Conservation (phyloP, 1,284 basidiomycete species). For the Cutaneotrichosporon mucoides region DNA sequence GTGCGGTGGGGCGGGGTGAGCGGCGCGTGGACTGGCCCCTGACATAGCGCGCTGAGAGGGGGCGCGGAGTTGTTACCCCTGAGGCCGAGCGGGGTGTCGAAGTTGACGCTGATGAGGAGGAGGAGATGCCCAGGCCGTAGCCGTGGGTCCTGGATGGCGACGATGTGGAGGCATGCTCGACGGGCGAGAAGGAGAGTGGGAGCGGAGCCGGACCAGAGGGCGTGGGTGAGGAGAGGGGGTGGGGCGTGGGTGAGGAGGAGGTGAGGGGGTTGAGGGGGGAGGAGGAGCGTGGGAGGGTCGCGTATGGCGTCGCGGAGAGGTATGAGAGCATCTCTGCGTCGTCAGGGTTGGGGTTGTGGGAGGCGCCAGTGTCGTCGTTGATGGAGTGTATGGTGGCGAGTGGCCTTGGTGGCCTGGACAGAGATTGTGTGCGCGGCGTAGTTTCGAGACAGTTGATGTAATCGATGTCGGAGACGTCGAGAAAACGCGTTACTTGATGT, state of each 20-base stretch:
- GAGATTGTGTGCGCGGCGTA: too few species aligned
- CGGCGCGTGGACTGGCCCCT: slow-evolving; percentile 6
- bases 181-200: background rate
- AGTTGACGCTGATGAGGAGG: too few species aligned
- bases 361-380: background rate
- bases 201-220: slow-evolving; percentile 6
- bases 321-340: slow-evolving; percentile 7
- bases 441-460: too few species aligned
- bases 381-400: too few species aligned
- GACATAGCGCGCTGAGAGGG: slow-evolving; percentile 9
- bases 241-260: slow-evolving; percentile 14
- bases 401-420: too few species aligned
- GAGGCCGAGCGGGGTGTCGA: too few species aligned
- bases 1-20: slow-evolving; percentile 3
- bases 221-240: slow-evolving; percentile 23
- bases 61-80: background rate
- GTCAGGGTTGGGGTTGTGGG: background rate
- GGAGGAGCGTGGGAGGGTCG: slow-evolving; percentile 23
- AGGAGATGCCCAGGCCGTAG: too few species aligned
- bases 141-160: background rate
- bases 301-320: slow-evolving; percentile 1
- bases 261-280: slow-evolving; percentile 39
- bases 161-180: background rate
- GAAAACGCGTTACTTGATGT: too few species aligned
- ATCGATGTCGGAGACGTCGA: too few species aligned